These are phyloP conservation scores for Trichoderma sp. DNA, from an alignment of 2,329 filamentous ascomycete species.

Conservation along the genomic window DNA sequence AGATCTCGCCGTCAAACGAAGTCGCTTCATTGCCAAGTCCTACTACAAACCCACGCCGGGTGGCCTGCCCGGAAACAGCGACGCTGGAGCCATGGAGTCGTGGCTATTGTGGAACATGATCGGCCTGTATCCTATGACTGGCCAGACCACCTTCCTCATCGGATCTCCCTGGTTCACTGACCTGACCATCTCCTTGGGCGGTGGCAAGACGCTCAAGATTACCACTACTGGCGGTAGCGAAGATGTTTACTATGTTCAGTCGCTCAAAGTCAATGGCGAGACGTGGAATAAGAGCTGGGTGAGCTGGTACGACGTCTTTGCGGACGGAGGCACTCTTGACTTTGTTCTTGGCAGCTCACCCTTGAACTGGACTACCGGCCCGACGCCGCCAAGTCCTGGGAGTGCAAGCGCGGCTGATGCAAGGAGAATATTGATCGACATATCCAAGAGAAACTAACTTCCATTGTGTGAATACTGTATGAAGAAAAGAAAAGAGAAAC, in stretches of 20 bases:
- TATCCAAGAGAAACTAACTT: neutral
- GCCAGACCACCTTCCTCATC: constrained; percentile 65
- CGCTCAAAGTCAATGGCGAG: constrained; percentile 61
- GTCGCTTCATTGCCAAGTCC: constrained; percentile 55
- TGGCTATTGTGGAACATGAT: constrained; percentile 69
- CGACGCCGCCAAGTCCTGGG: constrained; percentile 59
- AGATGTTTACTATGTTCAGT: constrained; percentile 60
- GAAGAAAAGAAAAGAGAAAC: neutral
- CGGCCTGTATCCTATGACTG: constrained; percentile 64
- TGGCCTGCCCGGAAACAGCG: constrained; percentile 67
- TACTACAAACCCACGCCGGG: constrained; percentile 54
- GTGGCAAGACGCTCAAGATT: constrained; percentile 51
- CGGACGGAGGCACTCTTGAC: constrained; percentile 58
- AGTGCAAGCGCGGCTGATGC: constrained; percentile 24
- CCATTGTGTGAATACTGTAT: neutral
- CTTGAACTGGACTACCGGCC: constrained; percentile 55
- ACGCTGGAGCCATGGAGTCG: constrained; percentile 70
- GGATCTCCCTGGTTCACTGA: constrained; percentile 61
- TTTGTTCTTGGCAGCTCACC: constrained; percentile 58
- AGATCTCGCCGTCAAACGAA: constrained; percentile 56
- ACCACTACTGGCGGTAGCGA: constrained; percentile 49
- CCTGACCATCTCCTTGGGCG: constrained; percentile 57
- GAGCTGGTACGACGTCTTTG: constrained; percentile 64
- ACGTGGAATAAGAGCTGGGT: constrained; percentile 63
- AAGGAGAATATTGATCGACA: constrained; percentile 17